These are phyloP conservation scores for Cutaneotrichosporon cavernicola DNA, from an alignment of 1,284 basidiomycete species.

Conservation along the genomic window DNA sequence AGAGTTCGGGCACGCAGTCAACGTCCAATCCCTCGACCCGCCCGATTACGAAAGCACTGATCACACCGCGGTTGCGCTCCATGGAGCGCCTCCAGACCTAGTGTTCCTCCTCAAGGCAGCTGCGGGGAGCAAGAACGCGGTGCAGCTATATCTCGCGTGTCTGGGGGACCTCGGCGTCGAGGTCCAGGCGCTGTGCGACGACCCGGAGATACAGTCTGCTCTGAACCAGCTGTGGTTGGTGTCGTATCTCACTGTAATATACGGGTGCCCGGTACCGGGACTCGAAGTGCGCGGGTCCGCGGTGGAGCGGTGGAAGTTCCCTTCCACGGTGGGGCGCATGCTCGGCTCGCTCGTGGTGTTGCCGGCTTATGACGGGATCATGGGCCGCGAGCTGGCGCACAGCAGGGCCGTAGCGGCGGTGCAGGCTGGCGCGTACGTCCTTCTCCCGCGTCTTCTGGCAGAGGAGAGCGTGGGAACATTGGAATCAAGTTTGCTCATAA, in stretches of 20 bases:
- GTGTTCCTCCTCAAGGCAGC: background rate
- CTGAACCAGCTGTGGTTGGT: background rate
- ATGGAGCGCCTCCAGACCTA: background rate
- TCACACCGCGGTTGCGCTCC: background rate
- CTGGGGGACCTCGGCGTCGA: background rate
- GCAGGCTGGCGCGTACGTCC: background rate
- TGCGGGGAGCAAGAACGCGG: background rate
- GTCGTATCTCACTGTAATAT: background rate
- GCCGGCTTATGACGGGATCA: background rate
- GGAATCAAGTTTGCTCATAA: background rate
- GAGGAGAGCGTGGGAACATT: background rate
- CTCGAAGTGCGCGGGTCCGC: background rate
- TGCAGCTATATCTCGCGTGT: background rate
- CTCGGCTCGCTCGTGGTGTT: background rate
- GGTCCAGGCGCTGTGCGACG: background rate
- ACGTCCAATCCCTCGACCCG: background rate
- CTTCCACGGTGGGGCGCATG: background rate
- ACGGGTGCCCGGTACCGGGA: background rate
- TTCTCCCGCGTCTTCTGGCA: background rate
- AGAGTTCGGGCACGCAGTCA: background rate
- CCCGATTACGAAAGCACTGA: background rate
- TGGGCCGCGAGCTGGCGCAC: background rate
- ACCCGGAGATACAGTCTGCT: background rate
- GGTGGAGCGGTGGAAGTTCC: background rate
- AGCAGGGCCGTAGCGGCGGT: background rate